Base-by-base conservation (phyloP, 108 stramenopile genomes). In the Stephanodiscus minutulus region DNA sequence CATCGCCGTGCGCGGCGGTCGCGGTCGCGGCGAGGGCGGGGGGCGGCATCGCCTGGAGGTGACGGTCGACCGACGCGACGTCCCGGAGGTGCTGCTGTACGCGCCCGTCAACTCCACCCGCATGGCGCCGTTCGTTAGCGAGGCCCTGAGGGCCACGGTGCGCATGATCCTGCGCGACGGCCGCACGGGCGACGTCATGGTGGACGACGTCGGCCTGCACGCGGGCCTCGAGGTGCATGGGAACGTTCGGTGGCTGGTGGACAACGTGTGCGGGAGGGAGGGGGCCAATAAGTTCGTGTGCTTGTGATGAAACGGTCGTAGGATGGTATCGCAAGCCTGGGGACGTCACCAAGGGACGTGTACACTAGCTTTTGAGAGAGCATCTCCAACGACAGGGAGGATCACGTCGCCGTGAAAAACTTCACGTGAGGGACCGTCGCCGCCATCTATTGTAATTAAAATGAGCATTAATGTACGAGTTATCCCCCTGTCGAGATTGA, bases 201-300 rank as follows among this genome's bases (percentile, higher is more conserved):
- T 76, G 21, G 75, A 76, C 63, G 75, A 76, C 62, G 28, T 70
- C 61, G 75, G 75, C 6, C 61, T 64, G 27, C 31, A 76, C 35
- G 52, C 70, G 12, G 75, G 75, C 13, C 48, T 76, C 17, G 75
- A 76, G 43, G 75, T 76, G 5, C 75, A 76, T 43, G 70, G 70
- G 11, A 39, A 76, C 44, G 69, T 76, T 13, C 39, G 70, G 43
- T 76, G 68, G 68, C 43, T 76, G 44, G 75, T 63, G 3, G 59
- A 70, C 29, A 76, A 70, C 64, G 18, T 76, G 2, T 76, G 75
- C 61, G 75, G 53, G 1, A 76, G 52, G 39, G 54, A 63, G 37
- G 43, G 29, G 24, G 44, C 52, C 28, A 73, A 58, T 36, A 28
- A 49, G 21, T 33, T 64, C 41, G 59, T 73, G 47, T 73, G 72